A percentile compares a stretch with the other conserved stretches of the same genome.
Evolutionary conservation across 176 grass and related monocot species (phyloP).

Genomic region (Bromus sterilis): DNA sequence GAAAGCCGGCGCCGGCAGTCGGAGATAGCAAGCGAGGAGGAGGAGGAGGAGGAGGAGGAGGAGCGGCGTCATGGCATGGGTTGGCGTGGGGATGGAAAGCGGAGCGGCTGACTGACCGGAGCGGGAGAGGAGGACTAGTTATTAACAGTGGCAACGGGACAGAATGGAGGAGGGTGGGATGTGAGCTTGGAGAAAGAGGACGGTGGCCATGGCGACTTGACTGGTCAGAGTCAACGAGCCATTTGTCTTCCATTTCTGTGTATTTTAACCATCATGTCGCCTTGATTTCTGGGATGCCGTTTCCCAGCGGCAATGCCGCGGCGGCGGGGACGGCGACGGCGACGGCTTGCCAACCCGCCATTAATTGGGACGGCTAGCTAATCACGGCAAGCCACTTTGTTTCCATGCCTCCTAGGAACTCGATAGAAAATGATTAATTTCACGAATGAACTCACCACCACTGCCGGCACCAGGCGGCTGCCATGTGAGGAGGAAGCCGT

Average conservation of each 20-base stretch:
- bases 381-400: no score
- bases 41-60: background rate
- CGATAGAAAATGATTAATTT: background rate
- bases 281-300: background rate
- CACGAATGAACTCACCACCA: background rate
- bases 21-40: background rate
- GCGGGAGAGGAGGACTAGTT: background rate
- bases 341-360: background rate
- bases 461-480: background rate
- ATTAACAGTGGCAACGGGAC: no score
- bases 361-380: background rate
- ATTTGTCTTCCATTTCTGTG: background rate
- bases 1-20: background rate
- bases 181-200: background rate
- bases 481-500: constrained; percentile 26
- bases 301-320: background rate
- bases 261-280: background rate
- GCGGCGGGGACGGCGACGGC: background rate
- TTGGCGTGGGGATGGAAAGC: background rate
- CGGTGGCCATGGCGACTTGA: background rate
- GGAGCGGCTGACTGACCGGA: background rate
- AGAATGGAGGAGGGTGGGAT: background rate
- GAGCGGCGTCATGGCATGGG: background rate
- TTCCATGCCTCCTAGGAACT: background rate
- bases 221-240: background rate